phyloP scores from a whole-genome alignment of 2,329 filamentous ascomycete species.

The Fusarium agapanthi region DNA sequence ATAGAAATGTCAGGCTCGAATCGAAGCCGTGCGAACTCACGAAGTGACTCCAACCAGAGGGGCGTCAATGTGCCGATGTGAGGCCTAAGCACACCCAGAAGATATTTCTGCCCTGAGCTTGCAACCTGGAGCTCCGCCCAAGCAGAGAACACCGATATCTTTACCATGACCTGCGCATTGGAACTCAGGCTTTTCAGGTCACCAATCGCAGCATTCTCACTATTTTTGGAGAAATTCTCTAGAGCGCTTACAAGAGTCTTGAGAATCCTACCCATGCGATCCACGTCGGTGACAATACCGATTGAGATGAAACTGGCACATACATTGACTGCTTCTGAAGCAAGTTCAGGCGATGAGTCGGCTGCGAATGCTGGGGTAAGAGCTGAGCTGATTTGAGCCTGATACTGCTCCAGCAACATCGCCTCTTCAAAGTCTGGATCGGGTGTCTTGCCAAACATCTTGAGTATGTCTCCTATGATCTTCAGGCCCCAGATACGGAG shows the following conservation, averaged over 20 bases:
- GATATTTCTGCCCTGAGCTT: constrained; percentile 88
- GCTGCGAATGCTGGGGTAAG: constrained; percentile 94
- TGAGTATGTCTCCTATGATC: constrained; percentile 91
- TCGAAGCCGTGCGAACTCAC: constrained; percentile 90
- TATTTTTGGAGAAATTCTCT: constrained; percentile 87
- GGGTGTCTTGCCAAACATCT: constrained; percentile 94
- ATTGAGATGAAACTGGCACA: constrained; percentile 98
- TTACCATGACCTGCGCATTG: constrained; percentile 98
- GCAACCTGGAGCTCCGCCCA: constrained; percentile 98
- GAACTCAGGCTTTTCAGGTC: constrained; percentile 92
- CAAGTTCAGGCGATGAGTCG: constrained; percentile 94
- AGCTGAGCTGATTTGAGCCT: constrained; percentile 96
- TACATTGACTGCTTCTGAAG: constrained; percentile 94
- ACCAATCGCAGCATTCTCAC: constrained; percentile 86
- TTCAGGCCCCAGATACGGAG: constrained; percentile 90
- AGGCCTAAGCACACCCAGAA: constrained; percentile 87
- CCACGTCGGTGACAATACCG: constrained; percentile 95
- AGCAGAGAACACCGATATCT: constrained; percentile 94
- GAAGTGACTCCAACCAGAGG: constrained; percentile 89
- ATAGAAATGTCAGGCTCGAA: constrained; percentile 98
- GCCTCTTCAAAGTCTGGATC: constrained; percentile 98
- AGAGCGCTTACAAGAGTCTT: constrained; percentile 91
- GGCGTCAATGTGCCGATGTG: constrained; percentile 91
- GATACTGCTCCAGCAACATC: constrained; percentile 95
- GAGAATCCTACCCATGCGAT: constrained; percentile 97